Evolutionary conservation across 2,329 filamentous ascomycete genomes (phyloP), one percentile per base, ranked within the genome.

Genomic region (Rhexocercosporidium sp.): DNA sequence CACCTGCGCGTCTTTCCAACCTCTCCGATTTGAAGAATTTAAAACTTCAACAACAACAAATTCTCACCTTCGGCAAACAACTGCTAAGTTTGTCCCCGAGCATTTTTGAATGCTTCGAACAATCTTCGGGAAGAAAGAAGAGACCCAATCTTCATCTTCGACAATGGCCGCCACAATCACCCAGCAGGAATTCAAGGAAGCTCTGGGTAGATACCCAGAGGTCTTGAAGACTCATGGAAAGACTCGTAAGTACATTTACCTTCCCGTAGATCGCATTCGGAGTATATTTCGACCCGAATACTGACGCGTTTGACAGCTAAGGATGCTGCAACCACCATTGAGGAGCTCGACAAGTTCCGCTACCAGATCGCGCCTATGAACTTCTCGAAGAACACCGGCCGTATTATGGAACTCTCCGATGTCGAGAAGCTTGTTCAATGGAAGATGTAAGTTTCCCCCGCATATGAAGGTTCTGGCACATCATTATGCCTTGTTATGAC

Each of bases 341-440:
- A 80, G 31, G 82, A 87, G 59, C 82, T 93, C 22, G 90, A 92
- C 69, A 70, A 80, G 1, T 87, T 85, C 72, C 86, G 90, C 65
- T 89, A 90, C 73, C 77, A 78, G 9, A 81, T 83, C 25, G 86
- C 89, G 2, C 81, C 85, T 1, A 73, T 77, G 1, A 69, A 73
- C 1, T 87, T 91, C 68, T 77, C 76, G 2, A 75, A 76, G 61
- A 72, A 74, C 8, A 72, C 75, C 34, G 71, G 70, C 6, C 72
- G 75, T 74, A 22, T 77, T 12, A 85, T 92, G 79, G 79, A 76
- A 2, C 84, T 88, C 56, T 80, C 83, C 0, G 85, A 92, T 73
- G 81, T 92, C 39, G 83, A 86, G 72, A 80, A 74, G 22, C 81
- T 93, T 3, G 85, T 92, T 11, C 84, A 90, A 56, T 93, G 90